These are phyloP conservation scores for Knoxdaviesia capensis DNA, from an alignment of 2,329 filamentous ascomycete species.

Conservation along the genomic window DNA sequence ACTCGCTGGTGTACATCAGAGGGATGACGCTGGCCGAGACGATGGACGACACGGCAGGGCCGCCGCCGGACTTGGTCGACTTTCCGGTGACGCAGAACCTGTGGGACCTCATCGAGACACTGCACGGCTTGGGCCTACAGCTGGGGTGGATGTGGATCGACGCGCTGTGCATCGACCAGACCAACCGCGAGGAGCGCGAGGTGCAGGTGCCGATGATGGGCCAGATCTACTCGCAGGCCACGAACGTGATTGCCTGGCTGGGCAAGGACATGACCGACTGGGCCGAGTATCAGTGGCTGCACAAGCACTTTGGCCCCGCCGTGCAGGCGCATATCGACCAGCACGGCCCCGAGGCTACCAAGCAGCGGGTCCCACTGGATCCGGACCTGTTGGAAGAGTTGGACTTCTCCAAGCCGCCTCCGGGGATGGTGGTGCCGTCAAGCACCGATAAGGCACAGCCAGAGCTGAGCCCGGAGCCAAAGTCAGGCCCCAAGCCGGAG, in stretches of 20 bases:
- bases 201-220: conserved; percentile 9
- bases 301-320: conserved; percentile 2
- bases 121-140: conserved; percentile 49
- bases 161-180: conserved; percentile 10
- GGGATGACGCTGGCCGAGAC: no score
- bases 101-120: conserved; percentile 17
- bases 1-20: no score
- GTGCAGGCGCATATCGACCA: conserved; percentile 2
- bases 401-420: neutral
- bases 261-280: conserved; percentile 2
- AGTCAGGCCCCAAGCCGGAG: no score
- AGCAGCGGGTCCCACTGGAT: conserved; percentile 4
- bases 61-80: no score
- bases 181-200: conserved; percentile 5
- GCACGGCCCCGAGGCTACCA: conserved; percentile 3
- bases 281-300: neutral
- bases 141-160: conserved; percentile 8
- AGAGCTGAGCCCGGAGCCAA: no score
- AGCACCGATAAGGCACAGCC: no score
- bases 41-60: no score
- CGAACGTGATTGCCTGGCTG: conserved; percentile 8
- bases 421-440: no score
- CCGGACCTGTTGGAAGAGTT: neutral
- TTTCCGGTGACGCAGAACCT: no score
- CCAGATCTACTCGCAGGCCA: conserved; percentile 6